Conservation (phyloP, 495 filamentous ascomycete species). For the Podospora anserina region DNA sequence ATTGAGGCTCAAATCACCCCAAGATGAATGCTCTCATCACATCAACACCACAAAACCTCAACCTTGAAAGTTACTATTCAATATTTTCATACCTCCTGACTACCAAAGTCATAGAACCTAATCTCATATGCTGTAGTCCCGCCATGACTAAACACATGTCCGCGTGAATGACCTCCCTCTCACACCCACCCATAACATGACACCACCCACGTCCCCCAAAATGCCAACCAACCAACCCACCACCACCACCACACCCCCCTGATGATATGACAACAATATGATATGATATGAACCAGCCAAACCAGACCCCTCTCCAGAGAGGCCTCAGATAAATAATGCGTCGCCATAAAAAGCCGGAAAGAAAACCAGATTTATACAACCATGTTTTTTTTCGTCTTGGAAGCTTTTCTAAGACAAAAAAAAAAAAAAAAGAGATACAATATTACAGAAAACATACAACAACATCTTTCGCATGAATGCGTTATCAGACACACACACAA, state of each 20-base stretch:
- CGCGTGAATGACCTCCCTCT: not conserved
- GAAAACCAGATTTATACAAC: conserved; percentile 6
- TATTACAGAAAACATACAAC: not conserved
- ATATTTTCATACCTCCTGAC: not conserved
- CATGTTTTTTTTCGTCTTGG: not conserved
- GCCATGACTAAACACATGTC: not conserved
- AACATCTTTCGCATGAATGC: not conserved
- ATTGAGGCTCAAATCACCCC: too few relatives aligned
- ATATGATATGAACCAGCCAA: not conserved
- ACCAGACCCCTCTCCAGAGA: not conserved
- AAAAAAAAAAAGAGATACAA: not conserved
- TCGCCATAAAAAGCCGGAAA: not conserved
- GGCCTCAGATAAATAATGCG: not conserved
- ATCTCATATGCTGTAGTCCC: not conserved
- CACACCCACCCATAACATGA: not conserved
- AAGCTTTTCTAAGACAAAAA: not conserved
- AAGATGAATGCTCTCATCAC: not conserved
- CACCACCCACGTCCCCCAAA: conserved; percentile 2
- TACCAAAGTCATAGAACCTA: not conserved
- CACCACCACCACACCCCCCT: not conserved
- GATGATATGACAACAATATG: not conserved
- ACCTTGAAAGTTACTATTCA: not conserved
- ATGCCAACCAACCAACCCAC: not conserved
- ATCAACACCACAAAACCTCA: not conserved
- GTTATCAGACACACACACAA: not conserved